Base-by-base conservation (phyloP, 1,284 basidiomycete species). In the Microbotryum violaceum region DNA sequence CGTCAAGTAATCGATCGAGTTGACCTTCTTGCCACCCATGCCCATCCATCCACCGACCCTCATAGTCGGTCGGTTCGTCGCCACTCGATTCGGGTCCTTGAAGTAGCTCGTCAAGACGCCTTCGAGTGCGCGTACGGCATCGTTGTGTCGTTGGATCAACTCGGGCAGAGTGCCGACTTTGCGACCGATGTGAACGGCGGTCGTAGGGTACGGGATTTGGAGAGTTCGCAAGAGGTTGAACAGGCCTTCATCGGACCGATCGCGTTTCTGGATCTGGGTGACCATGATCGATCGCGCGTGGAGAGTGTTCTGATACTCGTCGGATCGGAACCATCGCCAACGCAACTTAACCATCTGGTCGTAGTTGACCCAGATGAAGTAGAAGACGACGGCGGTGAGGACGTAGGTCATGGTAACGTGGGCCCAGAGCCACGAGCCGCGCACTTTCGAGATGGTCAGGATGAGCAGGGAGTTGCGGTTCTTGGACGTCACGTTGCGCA, bases 101-200 rank as follows among this genome's bases (percentile, higher is more conserved):
- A 94, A 81, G 74, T 93, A 93, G 67, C 83, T 84, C 52, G 93
- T 90, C 18, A 96, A 80, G 33, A 88, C 80, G 49, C 81, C 78
- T 73, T 97, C 92, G 48, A 96, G 82, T 64, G 91, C 85, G 53
- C 85, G 80, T 18, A 97, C 91, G 16, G 88, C 85, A 55, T 87
- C 77, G 75, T 93, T 92, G 91, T 61, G 66, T 67, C 85, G 85
- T 55, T 91, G 84, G 68, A 91, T 86, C 56, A 90, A 77, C 61
- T 87, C 82, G 0, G 89, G 86, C 2, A 91, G 80, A 37, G 81
- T 77, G 29, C 87, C 88, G 25, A 90, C 87, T 59, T 80, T 80
- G 49, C 86, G 81, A 45, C 87, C 86, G 60, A 91, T 86, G 75
- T 90, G 87, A 4, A 91, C 87, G 46, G 86, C 85, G 2, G 87